Percentiles rank a stretch among this genome's conserved stretches.
phyloP scores from a whole-genome alignment of 306 rosid genomes.

The Biancaea sappan region DNA sequence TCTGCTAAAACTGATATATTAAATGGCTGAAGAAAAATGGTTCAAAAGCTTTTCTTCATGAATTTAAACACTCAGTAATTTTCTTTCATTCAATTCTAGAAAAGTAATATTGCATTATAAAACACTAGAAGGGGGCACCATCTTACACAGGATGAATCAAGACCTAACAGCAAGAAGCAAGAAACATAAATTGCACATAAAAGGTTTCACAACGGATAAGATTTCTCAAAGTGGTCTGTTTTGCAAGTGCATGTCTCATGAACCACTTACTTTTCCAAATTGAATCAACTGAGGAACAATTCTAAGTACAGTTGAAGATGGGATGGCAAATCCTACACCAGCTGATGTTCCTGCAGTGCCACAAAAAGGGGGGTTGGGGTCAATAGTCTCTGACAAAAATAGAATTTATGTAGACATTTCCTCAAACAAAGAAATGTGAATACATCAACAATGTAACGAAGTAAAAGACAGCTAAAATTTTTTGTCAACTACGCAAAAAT shows the following conservation, averaged over 20 bases:
- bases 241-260: background rate
- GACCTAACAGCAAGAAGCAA: background rate
- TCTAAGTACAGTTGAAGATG: conserved; percentile 75
- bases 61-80: background rate
- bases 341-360: conserved; percentile 87
- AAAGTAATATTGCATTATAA: background rate
- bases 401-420: conserved; percentile 24
- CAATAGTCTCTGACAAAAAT: conserved; percentile 23
- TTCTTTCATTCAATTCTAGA: conserved; percentile 3
- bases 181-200: background rate
- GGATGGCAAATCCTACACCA: conserved; percentile 98
- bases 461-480: background rate
- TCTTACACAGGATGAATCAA: background rate
- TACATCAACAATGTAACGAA: conserved; percentile 10
- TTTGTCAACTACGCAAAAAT: background rate
- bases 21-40: background rate
- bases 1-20: background rate
- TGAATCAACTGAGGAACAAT: conserved; percentile 89
- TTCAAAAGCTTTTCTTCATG: background rate
- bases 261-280: conserved; percentile 68
- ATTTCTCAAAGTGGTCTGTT: background rate
- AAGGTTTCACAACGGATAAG: conserved; percentile 7
- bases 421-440: conserved; percentile 5
- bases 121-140: conserved; percentile 21
- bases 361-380: background rate